Evolutionary conservation across 345 rosid species (phyloP).

Genomic region (Mallotus nudiflorus): DNA sequence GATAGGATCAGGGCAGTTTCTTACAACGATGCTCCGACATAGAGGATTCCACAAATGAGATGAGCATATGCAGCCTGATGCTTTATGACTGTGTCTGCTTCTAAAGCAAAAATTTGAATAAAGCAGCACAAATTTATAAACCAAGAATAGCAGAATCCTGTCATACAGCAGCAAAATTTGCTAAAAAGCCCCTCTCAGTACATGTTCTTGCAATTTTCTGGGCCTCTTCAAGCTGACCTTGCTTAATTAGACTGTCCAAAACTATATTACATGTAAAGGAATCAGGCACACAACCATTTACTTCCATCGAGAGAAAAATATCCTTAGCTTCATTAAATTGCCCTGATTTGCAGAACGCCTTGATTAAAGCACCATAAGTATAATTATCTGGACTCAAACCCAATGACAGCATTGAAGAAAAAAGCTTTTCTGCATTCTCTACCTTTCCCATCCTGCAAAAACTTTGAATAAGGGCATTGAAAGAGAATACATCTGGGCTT

Average conservation of each 20-base stretch:
- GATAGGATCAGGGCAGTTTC: not conserved
- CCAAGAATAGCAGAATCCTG: slow-evolving; percentile 10
- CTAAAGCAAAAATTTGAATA: slow-evolving; percentile 2
- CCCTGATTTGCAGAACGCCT: slow-evolving; percentile 52
- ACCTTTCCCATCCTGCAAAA: slow-evolving; percentile 56
- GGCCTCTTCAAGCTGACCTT: slow-evolving; percentile 34
- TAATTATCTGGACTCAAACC: slow-evolving; percentile 68
- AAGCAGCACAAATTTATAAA: slow-evolving; percentile 7
- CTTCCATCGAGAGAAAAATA: slow-evolving; percentile 56
- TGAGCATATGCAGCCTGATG: slow-evolving; percentile 3
- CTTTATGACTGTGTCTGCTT: not conserved
- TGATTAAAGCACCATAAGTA: slow-evolving; percentile 57
- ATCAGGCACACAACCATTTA: slow-evolving; percentile 59
- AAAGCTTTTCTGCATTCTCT: slow-evolving; percentile 58
- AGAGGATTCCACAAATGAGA: not conserved
- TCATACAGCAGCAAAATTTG: slow-evolving; percentile 20
- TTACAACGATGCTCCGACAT: not conserved
- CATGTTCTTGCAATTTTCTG: slow-evolving; percentile 24
- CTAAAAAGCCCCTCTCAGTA: slow-evolving; percentile 20
- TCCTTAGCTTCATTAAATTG: slow-evolving; percentile 59
- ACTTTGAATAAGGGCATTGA: slow-evolving; percentile 63
- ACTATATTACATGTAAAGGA: slow-evolving; percentile 50
- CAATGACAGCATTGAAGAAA: slow-evolving; percentile 45
- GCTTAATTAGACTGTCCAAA: slow-evolving; percentile 31
- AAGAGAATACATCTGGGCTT: slow-evolving; percentile 58